These are phyloP conservation scores for Pholiota conissans DNA, from an alignment of 768 basidiomycete species.

Conservation along the genomic window DNA sequence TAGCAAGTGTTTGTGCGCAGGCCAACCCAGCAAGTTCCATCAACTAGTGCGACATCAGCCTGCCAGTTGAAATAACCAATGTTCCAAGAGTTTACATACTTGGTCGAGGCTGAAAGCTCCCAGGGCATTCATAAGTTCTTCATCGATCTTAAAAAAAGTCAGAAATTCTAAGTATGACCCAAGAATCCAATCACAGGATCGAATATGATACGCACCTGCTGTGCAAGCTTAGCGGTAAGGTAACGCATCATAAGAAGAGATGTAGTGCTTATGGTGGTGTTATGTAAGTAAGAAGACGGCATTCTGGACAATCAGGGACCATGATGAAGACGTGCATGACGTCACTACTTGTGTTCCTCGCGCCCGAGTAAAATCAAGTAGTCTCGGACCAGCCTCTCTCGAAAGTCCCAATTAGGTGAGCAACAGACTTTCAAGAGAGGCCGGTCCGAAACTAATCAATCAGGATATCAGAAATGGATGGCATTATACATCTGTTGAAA, in stretches of 20 bases:
- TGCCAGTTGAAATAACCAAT: neutral
- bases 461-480: neutral
- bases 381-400: too few species aligned
- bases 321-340: too few species aligned
- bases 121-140: constrained; percentile 85
- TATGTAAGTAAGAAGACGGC: neutral
- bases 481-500: neutral
- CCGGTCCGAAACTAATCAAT: too few species aligned
- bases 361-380: too few species aligned
- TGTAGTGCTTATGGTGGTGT: neutral
- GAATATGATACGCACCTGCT: constrained; percentile 58
- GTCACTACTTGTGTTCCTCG: too few species aligned
- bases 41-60: constrained; percentile 45
- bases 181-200: too few species aligned
- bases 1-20: constrained; percentile 85
- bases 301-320: too few species aligned
- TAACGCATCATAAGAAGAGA: constrained; percentile 51
- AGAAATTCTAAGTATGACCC: too few species aligned
- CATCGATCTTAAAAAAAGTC: constrained; percentile 83
- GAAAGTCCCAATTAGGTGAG: too few species aligned
- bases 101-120: constrained; percentile 96
- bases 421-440: too few species aligned
- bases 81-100: constrained; percentile 38
- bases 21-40: constrained; percentile 97
- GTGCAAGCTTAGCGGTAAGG: constrained; percentile 70